These are phyloP conservation scores for Didymella pinodella DNA, from an alignment of 2,329 filamentous ascomycete species.

Conservation along the genomic window DNA sequence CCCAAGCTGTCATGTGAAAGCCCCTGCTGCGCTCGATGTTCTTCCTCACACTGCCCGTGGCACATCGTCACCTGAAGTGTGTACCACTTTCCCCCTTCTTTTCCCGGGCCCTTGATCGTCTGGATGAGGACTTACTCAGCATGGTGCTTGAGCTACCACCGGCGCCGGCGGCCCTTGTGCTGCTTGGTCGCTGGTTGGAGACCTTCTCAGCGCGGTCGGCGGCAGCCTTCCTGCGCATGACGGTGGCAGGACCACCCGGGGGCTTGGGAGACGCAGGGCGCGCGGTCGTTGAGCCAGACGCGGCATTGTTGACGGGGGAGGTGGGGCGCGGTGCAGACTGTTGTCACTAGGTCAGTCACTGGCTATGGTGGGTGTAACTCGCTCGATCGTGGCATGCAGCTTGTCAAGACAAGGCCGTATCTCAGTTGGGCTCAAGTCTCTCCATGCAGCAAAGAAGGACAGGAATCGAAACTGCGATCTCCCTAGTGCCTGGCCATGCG, in stretches of 20 bases:
- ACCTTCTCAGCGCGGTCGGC: conserved; percentile 98
- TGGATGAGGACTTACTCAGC: conserved; percentile 74
- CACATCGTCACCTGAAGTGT: background rate
- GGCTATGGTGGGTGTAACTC: background rate
- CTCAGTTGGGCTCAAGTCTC: background rate
- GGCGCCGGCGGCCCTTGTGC: conserved; percentile 90
- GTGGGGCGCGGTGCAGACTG: conserved; percentile 50
- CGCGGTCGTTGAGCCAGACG: conserved; percentile 72
- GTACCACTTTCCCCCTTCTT: background rate
- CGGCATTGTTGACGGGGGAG: conserved; percentile 49
- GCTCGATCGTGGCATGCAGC: background rate
- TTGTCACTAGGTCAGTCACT: conserved; percentile 19
- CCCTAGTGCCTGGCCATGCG: background rate
- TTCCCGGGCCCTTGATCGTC: background rate
- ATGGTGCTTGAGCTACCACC: conserved; percentile 98
- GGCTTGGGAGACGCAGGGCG: conserved; percentile 87
- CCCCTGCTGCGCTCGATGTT: background rate
- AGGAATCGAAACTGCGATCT: background rate
- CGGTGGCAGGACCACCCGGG: conserved; percentile 92
- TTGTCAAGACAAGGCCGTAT: background rate
- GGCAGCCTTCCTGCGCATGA: conserved; percentile 92
- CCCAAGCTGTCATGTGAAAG: background rate
- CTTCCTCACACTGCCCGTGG: background rate
- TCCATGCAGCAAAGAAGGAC: background rate
- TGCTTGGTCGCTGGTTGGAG: conserved; percentile 90